Percentiles rank a stretch among this genome's conserved stretches.
Evolutionary conservation across 352 stramenopile species (phyloP).

Genomic region (Phytopythium aichiense): DNA sequence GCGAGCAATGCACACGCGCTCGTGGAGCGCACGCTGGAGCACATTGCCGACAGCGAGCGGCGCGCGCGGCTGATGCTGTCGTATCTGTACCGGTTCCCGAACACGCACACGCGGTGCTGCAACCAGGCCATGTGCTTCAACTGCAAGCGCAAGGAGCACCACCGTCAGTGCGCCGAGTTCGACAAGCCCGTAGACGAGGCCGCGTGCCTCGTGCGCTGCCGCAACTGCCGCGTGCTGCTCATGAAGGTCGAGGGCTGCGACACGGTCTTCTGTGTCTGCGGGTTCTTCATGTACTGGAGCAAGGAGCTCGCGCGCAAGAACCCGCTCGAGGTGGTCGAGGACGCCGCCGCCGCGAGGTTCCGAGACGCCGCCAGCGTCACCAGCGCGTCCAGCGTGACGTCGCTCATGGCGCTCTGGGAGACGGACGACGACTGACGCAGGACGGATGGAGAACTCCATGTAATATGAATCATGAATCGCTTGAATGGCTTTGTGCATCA

Average conservation of each 20-base stretch:
- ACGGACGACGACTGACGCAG: not conserved
- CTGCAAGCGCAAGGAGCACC: conserved; percentile 37
- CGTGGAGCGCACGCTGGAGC: conserved; percentile 10
- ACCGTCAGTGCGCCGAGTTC: conserved; percentile 19
- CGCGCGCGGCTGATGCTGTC: conserved; percentile 35
- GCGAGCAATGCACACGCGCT: conserved; percentile 8
- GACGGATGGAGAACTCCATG: not conserved
- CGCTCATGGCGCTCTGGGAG: conserved; percentile 1
- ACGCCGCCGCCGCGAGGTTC: not conserved
- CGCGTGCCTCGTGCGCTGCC: conserved; percentile 35
- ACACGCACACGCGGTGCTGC: conserved; percentile 35
- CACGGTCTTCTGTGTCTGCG: conserved; percentile 41
- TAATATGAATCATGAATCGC: not conserved
- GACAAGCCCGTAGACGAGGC: conserved; percentile 17
- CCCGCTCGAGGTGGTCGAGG: not conserved
- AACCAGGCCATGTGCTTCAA: conserved; percentile 40
- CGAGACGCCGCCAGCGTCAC: not conserved
- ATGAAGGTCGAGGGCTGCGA: conserved; percentile 54
- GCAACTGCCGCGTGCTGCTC: conserved; percentile 33
- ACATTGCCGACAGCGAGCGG: conserved; percentile 35
- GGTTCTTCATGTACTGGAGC: conserved; percentile 35
- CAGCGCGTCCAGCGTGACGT: not conserved
- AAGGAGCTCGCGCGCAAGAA: conserved; percentile 11
- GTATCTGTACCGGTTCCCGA: conserved; percentile 24
- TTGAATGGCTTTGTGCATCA: too few species aligned